Conservation (phyloP, 257 asterid species). For the Salvia splendens region DNA sequence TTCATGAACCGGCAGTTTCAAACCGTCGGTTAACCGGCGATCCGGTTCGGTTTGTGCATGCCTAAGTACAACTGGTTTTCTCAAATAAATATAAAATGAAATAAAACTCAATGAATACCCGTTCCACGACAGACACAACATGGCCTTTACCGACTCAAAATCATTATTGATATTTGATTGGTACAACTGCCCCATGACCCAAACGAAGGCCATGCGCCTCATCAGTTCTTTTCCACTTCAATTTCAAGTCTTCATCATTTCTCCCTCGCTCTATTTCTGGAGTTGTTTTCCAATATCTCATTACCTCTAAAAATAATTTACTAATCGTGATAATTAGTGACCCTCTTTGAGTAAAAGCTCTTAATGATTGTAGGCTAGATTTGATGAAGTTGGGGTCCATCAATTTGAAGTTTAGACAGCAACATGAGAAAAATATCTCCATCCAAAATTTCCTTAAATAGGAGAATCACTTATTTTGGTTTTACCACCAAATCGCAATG, state of each 20-base stretch:
- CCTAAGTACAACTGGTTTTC: no score
- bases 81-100: no score
- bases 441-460: neutral
- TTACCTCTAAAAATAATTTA: neutral
- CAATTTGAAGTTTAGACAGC: constrained; percentile 9
- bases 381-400: constrained; percentile 26
- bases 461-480: constrained; percentile 4
- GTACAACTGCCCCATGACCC: neutral
- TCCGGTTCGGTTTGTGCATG: no score
- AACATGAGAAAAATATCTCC: constrained; percentile 18
- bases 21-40: no score
- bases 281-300: constrained; percentile 15
- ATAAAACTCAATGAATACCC: no score
- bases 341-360: constrained; percentile 12
- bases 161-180: neutral
- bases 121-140: neutral
- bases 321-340: constrained; percentile 3
- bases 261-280: neutral
- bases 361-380: constrained; percentile 5
- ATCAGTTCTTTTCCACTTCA: neutral
- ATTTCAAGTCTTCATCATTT: neutral
- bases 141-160: neutral
- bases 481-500: constrained; percentile 13
- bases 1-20: no score
- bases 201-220: constrained; percentile 20